Conservation (phyloP, 768 basidiomycete species). For the Lactarius hatsudake region DNA sequence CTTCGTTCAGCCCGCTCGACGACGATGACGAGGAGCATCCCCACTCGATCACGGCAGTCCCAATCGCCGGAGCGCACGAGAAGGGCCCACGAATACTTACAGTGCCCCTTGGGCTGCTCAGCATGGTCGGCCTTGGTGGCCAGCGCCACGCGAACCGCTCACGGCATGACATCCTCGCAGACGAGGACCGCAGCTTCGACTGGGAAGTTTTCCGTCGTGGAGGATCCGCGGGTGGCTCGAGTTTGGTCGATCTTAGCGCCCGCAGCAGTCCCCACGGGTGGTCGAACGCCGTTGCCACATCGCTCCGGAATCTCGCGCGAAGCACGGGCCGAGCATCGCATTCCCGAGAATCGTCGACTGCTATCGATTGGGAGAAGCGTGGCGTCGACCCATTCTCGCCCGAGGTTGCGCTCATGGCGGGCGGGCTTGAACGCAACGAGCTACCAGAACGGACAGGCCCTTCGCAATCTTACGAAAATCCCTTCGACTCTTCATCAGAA, state of each 20-base stretch:
- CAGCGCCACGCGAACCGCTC: constrained; percentile 25
- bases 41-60: constrained; percentile 32
- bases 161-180: constrained; percentile 72
- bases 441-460: constrained; percentile 10
- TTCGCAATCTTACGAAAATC: constrained; percentile 45
- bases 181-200: constrained; percentile 58
- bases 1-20: constrained; percentile 33
- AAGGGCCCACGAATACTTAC: constrained; percentile 27
- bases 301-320: constrained; percentile 21
- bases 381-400: constrained; percentile 48
- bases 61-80: constrained; percentile 25
- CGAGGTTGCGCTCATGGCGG: constrained; percentile 37
- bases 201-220: constrained; percentile 30
- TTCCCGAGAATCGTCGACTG: constrained; percentile 12
- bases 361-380: constrained; percentile 26
- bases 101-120: constrained; percentile 32
- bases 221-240: constrained; percentile 27
- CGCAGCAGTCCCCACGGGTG: constrained; percentile 14
- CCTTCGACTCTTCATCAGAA: constrained; percentile 30
- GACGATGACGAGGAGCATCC: constrained; percentile 38
- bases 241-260: constrained; percentile 6
- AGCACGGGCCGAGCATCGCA: constrained; percentile 7
- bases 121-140: constrained; percentile 35
- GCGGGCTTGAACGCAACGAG: constrained; percentile 11
- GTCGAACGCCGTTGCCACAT: constrained; percentile 25